Evolutionary conservation across 208 protist genomes (phyloP).

Genomic region (Sergeia podlipaevii): DNA sequence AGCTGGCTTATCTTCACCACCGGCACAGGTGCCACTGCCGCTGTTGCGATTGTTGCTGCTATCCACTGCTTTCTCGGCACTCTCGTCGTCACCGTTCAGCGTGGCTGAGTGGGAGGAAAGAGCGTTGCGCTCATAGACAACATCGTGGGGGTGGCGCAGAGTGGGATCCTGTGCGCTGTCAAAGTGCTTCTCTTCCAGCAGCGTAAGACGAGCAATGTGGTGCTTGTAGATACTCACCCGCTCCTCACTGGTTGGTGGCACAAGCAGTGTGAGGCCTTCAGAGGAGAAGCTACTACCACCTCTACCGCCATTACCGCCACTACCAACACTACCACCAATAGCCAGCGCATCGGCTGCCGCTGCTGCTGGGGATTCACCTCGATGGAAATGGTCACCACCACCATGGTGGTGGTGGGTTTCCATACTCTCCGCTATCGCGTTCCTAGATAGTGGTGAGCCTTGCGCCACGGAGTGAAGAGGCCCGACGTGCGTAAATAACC

Average conservation of each 20-base stretch:
- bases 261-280: too few relatives aligned
- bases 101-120: slow-evolving; percentile 1
- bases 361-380: too few relatives aligned
- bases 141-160: slow-evolving; percentile 11
- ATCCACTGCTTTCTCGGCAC: neutral
- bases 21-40: neutral
- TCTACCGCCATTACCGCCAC: too few relatives aligned
- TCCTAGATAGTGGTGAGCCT: too few relatives aligned
- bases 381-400: too few relatives aligned
- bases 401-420: too few relatives aligned
- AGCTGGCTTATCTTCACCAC: neutral
- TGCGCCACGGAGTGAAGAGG: too few relatives aligned
- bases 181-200: slow-evolving; percentile 21
- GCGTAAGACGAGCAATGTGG: slow-evolving; percentile 50
- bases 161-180: slow-evolving; percentile 25
- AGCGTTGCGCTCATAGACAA: slow-evolving; percentile 22
- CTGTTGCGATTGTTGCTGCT: neutral
- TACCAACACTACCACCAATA: too few relatives aligned
- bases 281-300: too few relatives aligned
- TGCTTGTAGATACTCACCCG: slow-evolving; percentile 43
- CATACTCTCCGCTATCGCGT: too few relatives aligned
- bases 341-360: too few relatives aligned
- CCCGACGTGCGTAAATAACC: too few relatives aligned
- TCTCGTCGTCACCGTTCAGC: neutral
- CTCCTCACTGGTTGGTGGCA: slow-evolving; percentile 25